Percentiles rank a stretch among this genome's conserved stretches.
phyloP scores from a whole-genome alignment of 139 green algal genomes.

The Spirogloea muscicola region DNA sequence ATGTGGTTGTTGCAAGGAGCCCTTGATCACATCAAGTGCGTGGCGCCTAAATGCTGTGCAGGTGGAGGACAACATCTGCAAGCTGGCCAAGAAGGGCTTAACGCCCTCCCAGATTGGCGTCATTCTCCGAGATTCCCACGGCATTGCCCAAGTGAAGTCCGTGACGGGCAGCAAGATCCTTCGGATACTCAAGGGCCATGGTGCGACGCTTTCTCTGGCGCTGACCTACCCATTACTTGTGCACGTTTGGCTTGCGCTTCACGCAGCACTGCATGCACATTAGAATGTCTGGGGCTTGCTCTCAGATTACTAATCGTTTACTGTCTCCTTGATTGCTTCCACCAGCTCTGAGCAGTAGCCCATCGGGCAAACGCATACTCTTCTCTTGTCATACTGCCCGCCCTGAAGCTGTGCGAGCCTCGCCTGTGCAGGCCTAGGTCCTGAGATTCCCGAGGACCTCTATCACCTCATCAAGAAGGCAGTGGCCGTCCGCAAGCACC shows the following conservation, averaged over 20 bases:
- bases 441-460: constrained; percentile 92
- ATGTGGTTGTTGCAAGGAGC: constrained; percentile 56
- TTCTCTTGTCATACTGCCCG: no score
- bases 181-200: constrained; percentile 89
- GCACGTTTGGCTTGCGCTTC: no score
- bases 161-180: constrained; percentile 95
- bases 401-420: neutral
- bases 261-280: no score
- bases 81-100: constrained; percentile 96
- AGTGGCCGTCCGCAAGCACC: constrained; percentile 91
- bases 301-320: no score
- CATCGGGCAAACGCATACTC: no score
- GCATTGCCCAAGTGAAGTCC: constrained; percentile 80
- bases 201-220: no score
- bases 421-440: constrained; percentile 68
- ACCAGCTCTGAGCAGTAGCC: no score
- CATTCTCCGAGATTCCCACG: constrained; percentile 89
- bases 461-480: constrained; percentile 99
- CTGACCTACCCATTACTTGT: no score
- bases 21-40: no score
- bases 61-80: constrained; percentile 80
- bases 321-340: no score
- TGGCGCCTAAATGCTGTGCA: constrained; percentile 1
- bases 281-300: no score
- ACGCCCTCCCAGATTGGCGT: constrained; percentile 97